phyloP scores from a whole-genome alignment of 176 grass and related monocot species.

The Poa pratensis region DNA sequence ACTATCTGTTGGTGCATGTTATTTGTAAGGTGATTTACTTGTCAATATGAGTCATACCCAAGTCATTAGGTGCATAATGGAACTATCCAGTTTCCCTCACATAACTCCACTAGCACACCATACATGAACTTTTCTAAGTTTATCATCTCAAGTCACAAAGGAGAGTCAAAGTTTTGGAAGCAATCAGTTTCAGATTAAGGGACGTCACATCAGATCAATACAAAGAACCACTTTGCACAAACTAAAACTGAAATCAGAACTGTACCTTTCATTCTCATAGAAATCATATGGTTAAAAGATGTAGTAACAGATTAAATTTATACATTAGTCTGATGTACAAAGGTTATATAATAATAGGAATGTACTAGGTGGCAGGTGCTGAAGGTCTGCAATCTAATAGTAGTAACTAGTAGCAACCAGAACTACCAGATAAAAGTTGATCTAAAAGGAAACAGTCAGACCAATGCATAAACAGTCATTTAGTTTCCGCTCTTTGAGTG shows the following conservation, averaged over 20 bases:
- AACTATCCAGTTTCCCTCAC: neutral
- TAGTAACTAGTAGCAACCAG: neutral
- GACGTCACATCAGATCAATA: neutral
- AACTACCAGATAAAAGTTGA: neutral
- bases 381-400: neutral
- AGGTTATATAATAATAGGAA: neutral
- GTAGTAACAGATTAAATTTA: neutral
- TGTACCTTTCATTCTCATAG: neutral
- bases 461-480: neutral
- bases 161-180: neutral
- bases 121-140: neutral
- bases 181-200: neutral
- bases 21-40: neutral
- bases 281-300: neutral
- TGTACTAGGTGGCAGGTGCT: neutral
- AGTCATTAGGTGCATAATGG: neutral
- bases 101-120: neutral
- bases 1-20: slow-evolving; percentile 9
- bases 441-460: neutral
- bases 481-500: neutral
- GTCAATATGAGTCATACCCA: neutral
- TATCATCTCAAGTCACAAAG: neutral
- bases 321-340: neutral
- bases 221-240: neutral
- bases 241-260: neutral